Base-by-base conservation (phyloP, 352 stramenopile species). In the Globisporangium yorkense region DNA sequence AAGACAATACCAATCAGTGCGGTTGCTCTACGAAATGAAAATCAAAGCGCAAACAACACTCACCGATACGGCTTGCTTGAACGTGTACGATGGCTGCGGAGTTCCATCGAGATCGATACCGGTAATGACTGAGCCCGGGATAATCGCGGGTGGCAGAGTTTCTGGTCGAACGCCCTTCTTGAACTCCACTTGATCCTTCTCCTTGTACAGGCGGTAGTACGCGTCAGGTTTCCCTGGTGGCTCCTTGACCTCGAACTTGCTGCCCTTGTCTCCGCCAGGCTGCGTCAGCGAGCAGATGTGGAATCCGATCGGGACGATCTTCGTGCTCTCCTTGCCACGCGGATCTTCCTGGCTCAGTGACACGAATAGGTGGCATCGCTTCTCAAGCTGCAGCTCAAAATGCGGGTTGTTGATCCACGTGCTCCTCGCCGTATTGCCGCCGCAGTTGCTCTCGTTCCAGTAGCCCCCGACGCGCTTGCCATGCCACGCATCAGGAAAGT, bases 391-490 rank as follows among this genome's bases (percentile, higher is more conserved):
- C 5, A 97, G 57, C 31, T 91, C 77, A 50, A 92, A 94, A 37
- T 78, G 87, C 0, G 88, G 88, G 27, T 97, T 97, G 51, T 88
- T 91, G 33, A 88, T 74, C 86, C 88, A 96, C 0, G 88, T 96
- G n/a, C 65, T 89, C 56, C 91, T 87, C 0, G 69, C 88, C 0
- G 70, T 81, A 59, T 96, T 96, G 13, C 87, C 83, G 20, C 84
- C 87, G 51, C 77, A 88, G n/a, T 70, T 91, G 1, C 56, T 49
- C 60, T 94, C 80, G 43, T 87, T 87, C 87, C 87, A 96, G 37
- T 65, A 73, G 0, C 86, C 86, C 70, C 90, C 68, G 0, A 89
- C 75, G 0, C 87, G 75, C 47, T 85, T 77, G 21, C 88, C 84
- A 41, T 88, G 88, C 75, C 87, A 92, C 16, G 85, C 75, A 68